Evolutionary conservation across 768 basidiomycete species (phyloP), one percentile per base, ranked within the genome.

Genomic region (Boletellus emodensis): DNA sequence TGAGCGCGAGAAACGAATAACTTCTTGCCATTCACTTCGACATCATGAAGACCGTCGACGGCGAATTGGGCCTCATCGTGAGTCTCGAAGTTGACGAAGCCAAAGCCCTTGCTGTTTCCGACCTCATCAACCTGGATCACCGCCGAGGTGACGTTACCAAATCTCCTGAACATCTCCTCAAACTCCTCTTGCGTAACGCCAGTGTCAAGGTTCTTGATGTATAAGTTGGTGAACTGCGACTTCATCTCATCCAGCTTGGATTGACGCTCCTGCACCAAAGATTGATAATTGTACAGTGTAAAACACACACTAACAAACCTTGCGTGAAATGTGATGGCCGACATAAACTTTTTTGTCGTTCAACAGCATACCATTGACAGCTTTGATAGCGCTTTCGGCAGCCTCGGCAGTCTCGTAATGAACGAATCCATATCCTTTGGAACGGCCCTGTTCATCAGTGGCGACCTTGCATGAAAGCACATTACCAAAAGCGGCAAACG

Each of bases 321-420:
- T 96, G 79, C 91, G 90, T 54, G 93, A 91, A 67, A 98, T 89
- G 73, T 99, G 95, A 65, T 93, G 82, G 48, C 96, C 96, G 58
- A 99, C 96, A 62, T 86, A 99, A 59, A 99, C 96, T 78, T 98
- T 97, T 76, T 96, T 97, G 78, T 99, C 96, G 72, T 98, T 98
- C 68, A 99, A 78, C 59, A 99, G 72, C 96, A 99, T 99, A 58
- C 95, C 94, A 68, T 99, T 96, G 67, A 98, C 96, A 48, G 92
- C 88, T 73, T 96, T 94, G 80, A 99, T 97, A 58, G 96, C 96
- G 44, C 80, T 84, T 13, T 94, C 90, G 52, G 94, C 94, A 17
- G 95, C 90, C 72, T 98, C 96, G 44, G 88, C 89, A 49, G 94
- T 96, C 75, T 97, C 94, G 72, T 98, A 99, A 71, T 99, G 96